Evolutionary conservation across 352 stramenopile genomes (phyloP).

Genomic region (Phytophthora cactorum): DNA sequence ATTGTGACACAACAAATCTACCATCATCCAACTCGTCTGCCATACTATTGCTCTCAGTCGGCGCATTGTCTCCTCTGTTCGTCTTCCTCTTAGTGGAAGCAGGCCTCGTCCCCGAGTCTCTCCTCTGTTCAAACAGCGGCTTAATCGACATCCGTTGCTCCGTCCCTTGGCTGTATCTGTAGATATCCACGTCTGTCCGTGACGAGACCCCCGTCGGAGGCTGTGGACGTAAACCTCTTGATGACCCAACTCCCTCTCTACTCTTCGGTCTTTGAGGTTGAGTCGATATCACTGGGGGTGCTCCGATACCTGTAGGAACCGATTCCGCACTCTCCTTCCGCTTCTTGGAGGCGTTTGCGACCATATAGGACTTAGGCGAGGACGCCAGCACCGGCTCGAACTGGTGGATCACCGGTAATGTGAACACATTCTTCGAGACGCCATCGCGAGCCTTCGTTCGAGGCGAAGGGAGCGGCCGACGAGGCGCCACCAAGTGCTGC

Average conservation of each 20-base stretch:
- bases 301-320: background rate
- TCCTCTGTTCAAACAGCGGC: slow-evolving; percentile 70
- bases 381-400: slow-evolving; percentile 65
- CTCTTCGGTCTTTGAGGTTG: slow-evolving; percentile 22
- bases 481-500: slow-evolving; percentile 16
- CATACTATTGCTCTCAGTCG: background rate
- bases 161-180: slow-evolving; percentile 58
- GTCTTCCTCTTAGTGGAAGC: slow-evolving; percentile 35
- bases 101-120: slow-evolving; percentile 36
- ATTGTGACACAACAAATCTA: background rate
- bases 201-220: slow-evolving; percentile 50
- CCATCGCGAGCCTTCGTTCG: slow-evolving; percentile 49
- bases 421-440: slow-evolving; percentile 44
- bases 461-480: slow-evolving; percentile 31
- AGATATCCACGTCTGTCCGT: slow-evolving; percentile 63
- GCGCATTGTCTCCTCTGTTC: slow-evolving; percentile 8
- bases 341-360: slow-evolving; percentile 18
- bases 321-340: background rate
- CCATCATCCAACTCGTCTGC: background rate
- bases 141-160: slow-evolving; percentile 74
- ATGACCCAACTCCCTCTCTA: slow-evolving; percentile 33
- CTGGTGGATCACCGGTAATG: slow-evolving; percentile 65
- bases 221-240: slow-evolving; percentile 40
- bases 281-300: background rate
- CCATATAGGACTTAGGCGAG: slow-evolving; percentile 43